phyloP scores from a whole-genome alignment of 768 basidiomycete genomes.

The Mycena sanguinolenta region DNA sequence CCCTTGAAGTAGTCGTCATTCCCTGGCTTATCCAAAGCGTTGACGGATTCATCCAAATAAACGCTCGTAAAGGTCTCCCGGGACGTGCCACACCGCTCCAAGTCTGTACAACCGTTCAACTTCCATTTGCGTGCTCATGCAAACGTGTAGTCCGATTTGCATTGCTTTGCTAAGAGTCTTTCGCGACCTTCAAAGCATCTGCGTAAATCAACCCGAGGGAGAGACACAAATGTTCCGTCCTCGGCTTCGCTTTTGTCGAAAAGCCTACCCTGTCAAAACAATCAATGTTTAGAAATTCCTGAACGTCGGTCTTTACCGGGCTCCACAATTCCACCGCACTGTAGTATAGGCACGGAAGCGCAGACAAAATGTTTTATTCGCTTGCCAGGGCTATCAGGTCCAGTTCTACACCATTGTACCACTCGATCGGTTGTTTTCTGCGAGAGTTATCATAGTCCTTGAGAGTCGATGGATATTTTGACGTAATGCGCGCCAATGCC shows the following conservation, averaged over 20 bases:
- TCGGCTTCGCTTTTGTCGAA: background rate
- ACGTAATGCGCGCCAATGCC: background rate
- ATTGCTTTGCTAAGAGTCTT: background rate
- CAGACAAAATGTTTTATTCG: background rate
- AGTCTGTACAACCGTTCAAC: no score
- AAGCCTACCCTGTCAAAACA: background rate
- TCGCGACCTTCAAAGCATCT: background rate
- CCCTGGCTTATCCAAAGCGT: no score
- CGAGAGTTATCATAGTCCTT: background rate
- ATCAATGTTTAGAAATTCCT: background rate
- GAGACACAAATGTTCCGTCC: background rate
- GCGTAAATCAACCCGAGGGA: background rate
- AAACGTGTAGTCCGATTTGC: no score
- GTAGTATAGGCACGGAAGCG: background rate
- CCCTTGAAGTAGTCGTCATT: no score
- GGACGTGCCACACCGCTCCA: no score
- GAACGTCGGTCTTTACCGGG: no score
- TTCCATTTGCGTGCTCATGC: no score
- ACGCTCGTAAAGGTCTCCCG: no score
- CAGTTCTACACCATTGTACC: background rate
- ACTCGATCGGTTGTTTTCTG: background rate
- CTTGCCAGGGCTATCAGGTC: background rate
- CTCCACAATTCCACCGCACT: background rate
- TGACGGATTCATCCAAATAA: no score
- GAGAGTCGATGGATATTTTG: background rate